Evolutionary conservation across 176 grass and related monocot species (phyloP).

Genomic region (Chloris gayana): DNA sequence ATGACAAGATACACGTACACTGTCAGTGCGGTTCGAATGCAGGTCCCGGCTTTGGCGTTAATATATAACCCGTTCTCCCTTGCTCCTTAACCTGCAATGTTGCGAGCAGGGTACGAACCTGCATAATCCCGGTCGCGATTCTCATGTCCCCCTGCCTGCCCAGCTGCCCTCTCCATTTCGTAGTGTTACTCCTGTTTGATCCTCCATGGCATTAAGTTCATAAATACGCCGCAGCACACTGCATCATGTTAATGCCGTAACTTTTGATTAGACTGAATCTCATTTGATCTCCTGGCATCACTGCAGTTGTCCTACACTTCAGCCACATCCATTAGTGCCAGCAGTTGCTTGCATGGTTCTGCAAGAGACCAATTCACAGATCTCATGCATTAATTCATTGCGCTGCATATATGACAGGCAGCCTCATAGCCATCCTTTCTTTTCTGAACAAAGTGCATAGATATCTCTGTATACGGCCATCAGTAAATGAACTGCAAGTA

Average conservation of each 20-base stretch:
- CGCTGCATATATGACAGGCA: neutral
- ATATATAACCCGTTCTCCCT: neutral
- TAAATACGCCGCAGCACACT: neutral
- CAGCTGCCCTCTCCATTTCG: neutral
- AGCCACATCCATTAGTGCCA: neutral
- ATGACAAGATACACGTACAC: neutral
- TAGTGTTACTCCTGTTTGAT: neutral
- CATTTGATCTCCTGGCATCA: neutral
- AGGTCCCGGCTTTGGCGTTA: neutral
- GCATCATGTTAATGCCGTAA: neutral
- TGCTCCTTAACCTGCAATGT: neutral
- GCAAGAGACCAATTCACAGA: conserved; percentile 15
- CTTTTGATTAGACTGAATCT: neutral
- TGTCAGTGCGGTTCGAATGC: conserved; percentile 19
- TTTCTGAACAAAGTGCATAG: neutral
- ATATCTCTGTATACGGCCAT: neutral
- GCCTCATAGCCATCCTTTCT: neutral
- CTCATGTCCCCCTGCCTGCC: neutral
- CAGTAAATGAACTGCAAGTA: conserved; percentile 29
- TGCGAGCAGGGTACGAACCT: neutral
- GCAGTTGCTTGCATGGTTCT: neutral
- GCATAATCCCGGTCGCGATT: conserved; percentile 27
- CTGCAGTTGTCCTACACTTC: neutral
- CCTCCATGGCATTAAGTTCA: conserved; percentile 8
- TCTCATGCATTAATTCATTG: neutral